These are phyloP conservation scores for Boletus fagicola DNA, from an alignment of 768 basidiomycete species.

Conservation along the genomic window DNA sequence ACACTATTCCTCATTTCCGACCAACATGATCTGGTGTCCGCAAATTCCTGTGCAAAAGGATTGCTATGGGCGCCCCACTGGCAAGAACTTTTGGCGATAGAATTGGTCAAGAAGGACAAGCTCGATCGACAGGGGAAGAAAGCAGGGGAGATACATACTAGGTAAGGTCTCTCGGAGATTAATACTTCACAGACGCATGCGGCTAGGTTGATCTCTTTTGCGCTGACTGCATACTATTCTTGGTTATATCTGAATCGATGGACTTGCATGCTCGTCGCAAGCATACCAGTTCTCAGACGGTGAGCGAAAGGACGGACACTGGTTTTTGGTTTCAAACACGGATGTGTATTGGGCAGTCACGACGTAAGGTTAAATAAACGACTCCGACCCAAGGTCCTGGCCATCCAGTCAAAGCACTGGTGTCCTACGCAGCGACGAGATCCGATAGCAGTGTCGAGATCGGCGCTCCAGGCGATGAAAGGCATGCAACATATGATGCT, in stretches of 20 bases:
- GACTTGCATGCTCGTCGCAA: neutral
- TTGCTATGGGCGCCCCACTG: conserved; percentile 6
- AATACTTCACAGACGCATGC: neutral
- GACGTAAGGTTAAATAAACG: neutral
- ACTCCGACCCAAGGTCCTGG: neutral
- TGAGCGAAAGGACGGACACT: neutral
- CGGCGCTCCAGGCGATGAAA: neutral
- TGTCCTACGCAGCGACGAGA: neutral
- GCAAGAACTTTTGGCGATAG: neutral
- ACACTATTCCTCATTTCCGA: conserved; percentile 1
- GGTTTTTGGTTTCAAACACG: neutral
- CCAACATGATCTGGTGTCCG: neutral
- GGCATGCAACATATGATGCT: conserved; percentile 5
- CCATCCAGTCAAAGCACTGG: neutral
- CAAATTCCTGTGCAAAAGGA: conserved; percentile 14
- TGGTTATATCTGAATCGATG: neutral
- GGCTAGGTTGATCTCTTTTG: neutral
- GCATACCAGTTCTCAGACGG: neutral
- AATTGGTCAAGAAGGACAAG: neutral
- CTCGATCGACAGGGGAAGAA: conserved; percentile 1
- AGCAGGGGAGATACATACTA: neutral
- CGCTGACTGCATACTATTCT: neutral
- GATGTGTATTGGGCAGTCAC: neutral
- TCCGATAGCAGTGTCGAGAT: conserved; percentile 13
- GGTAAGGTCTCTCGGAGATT: conserved; percentile 6